Base-by-base conservation (phyloP, 2,329 filamentous ascomycete genomes). In the Neofusicoccum parvum region DNA sequence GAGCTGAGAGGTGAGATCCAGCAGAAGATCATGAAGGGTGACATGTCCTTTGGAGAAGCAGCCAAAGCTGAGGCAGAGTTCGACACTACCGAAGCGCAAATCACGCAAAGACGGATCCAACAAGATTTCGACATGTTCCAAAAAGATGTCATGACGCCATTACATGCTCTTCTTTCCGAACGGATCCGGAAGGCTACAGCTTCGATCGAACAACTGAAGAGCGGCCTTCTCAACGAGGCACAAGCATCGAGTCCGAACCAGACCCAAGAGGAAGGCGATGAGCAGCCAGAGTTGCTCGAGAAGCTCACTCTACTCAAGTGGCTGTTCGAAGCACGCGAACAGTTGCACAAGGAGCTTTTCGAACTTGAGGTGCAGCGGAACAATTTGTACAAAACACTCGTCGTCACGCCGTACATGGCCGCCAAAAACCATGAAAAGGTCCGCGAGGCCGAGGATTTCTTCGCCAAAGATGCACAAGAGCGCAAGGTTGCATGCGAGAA, bases 281-380 rank as follows among this genome's bases (percentile, higher is more conserved):
- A 97, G 76, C 89, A 94, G 74, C 95, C 95, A 0, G 95, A 99
- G 77, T 84, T 98, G 0, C 82, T 98, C 2, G 95, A 99, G 78
- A 96, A 97, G 78, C 84, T 99, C 12, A 98, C 94, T 0, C 86
- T 97, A 54, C 84, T 98, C 14, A 99, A 98, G 74, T 98, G 95
- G 94, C 88, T 98, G 9, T 98, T 97, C 71, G 95, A 99, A 76
- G 90, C 91, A 0, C 89, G 94, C n/a, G 95, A 99, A 78, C 85
- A 87, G 53, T 83, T 98, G 9, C 90, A 98, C 79, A 89, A 92
- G 49, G 91, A 92, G 71, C 86, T 94, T 62, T 97, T 92, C 73
- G 91, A 96, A 71, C 81, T 98, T 11, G 86, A 97, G 39, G 89
- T 88, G 20, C 92, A 94, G 75, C 90, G 94, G 60, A 95, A 97